Base-by-base conservation (phyloP, 306 rosid species). In the Vigna reflexopilosa region DNA sequence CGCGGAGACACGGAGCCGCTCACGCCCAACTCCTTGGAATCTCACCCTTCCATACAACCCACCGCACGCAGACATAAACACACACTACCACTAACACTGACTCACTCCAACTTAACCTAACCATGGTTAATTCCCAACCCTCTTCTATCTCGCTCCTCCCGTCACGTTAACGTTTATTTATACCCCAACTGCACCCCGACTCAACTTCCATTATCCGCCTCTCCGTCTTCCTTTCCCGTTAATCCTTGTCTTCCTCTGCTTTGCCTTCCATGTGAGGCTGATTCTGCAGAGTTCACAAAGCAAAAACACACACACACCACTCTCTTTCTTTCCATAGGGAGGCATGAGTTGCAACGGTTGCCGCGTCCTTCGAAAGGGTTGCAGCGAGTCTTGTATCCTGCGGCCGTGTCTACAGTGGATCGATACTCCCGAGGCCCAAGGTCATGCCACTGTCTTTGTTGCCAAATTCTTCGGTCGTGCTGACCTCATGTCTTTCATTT, bases 1-100 rank as follows among this genome's bases (percentile, higher is more conserved):
- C 91, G 98, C 97, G 98, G 97, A 95, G 89, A 92, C 97, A 88
- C 97, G 98, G 96, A 95, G 97, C 98, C 98, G 98, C 93, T 91
- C 82, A 65, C 84, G 84, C 98, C 97, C 86, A 85, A 82, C 48
- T 67, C 90, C 83, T 95, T 89, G 98, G 97, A 95, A 91, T 92
- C 91, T 86, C 88, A 68, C 87, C 80, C 86, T 58, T 63, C 82
- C 69, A 57, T 64, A 80, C 85, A 72, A 55, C 6, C 76, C 76
- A 78, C 45, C 14, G 45, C 55, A 55, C 72, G 17, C 80, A 58
- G n/a, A 10, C 6, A 32, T 77, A 40, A 44, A n/a, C 77, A 14
- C 52, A 11, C 65, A 1, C 38, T 34, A 34, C 1, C 66, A 17
- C 73, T 1, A 64, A 26, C 70, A 7, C 67, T 26, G 58, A 4